phyloP scores from a whole-genome alignment of 306 rosid species.

The Cicer pinnatifidum region DNA sequence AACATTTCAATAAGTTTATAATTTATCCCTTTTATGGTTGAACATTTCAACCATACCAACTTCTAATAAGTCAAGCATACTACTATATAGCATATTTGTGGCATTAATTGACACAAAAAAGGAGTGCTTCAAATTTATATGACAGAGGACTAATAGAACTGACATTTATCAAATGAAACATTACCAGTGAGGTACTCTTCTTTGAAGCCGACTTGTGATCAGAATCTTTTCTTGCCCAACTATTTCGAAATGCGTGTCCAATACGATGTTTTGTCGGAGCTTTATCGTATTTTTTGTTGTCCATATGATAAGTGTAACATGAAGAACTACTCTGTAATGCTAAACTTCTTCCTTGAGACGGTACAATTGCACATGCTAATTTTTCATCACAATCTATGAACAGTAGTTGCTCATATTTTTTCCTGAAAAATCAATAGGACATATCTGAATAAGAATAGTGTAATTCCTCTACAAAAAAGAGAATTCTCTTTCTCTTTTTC shows the following conservation, averaged over 20 bases:
- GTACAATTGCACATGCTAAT: constrained; percentile 48
- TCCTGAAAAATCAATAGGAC: constrained; percentile 59
- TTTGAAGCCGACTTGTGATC: constrained; percentile 60
- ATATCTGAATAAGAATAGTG: constrained; percentile 34
- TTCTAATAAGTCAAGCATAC: background rate
- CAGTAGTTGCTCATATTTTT: constrained; percentile 74
- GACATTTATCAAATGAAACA: constrained; percentile 24
- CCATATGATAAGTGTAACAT: constrained; percentile 38
- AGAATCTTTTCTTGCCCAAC: constrained; percentile 76
- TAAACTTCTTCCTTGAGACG: constrained; percentile 51
- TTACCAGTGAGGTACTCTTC: constrained; percentile 74
- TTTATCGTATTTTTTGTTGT: constrained; percentile 63
- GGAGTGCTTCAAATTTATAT: constrained; percentile 8
- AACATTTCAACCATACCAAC: no score
- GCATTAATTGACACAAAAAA: constrained; percentile 8
- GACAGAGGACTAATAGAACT: background rate
- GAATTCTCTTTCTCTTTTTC: background rate
- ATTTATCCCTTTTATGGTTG: background rate
- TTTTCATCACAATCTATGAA: constrained; percentile 50
- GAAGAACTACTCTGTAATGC: constrained; percentile 48
- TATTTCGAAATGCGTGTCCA: constrained; percentile 72
- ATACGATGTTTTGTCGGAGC: constrained; percentile 58
- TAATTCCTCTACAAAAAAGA: constrained; percentile 12
- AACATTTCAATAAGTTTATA: constrained; percentile 18
- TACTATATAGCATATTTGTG: constrained; percentile 13